A percentile compares a stretch with the other conserved stretches of the same genome.
Conservation (phyloP, 257 asterid genomes). For the Datura wrightii region DNA sequence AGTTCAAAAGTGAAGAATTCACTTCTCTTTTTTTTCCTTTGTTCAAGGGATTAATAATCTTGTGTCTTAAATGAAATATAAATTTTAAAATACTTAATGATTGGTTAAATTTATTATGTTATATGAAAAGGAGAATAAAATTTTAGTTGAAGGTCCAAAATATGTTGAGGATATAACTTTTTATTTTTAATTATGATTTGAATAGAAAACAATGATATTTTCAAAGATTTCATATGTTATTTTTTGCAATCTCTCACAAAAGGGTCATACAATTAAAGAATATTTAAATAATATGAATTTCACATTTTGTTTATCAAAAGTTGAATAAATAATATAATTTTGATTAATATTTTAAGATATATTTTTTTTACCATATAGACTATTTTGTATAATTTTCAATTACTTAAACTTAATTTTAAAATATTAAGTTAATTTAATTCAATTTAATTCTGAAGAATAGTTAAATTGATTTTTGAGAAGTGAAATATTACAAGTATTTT, state of each 20-base stretch:
- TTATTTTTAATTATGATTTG: neutral
- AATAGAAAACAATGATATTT: neutral
- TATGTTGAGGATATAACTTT: neutral
- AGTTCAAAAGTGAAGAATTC: neutral
- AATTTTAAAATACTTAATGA: neutral
- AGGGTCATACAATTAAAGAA: neutral
- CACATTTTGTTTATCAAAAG: no score
- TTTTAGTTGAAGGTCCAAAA: neutral
- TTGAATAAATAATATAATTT: no score
- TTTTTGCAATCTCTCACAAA: neutral
- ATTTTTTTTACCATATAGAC: no score
- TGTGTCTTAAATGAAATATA: neutral
- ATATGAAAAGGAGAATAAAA: neutral
- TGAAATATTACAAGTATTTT: no score
- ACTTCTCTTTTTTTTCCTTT: neutral
- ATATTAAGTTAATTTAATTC: no score
- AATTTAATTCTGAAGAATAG: no score
- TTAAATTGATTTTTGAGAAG: no score
- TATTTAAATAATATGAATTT: no score
- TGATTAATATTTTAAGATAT: no score
- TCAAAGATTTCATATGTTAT: neutral
- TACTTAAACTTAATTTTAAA: no score
- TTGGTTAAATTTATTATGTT: neutral
- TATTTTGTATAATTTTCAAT: no score
- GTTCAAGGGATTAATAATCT: neutral